Evolutionary conservation across 305 asterid species (phyloP).

Genomic region (Euphrasia arctica): DNA sequence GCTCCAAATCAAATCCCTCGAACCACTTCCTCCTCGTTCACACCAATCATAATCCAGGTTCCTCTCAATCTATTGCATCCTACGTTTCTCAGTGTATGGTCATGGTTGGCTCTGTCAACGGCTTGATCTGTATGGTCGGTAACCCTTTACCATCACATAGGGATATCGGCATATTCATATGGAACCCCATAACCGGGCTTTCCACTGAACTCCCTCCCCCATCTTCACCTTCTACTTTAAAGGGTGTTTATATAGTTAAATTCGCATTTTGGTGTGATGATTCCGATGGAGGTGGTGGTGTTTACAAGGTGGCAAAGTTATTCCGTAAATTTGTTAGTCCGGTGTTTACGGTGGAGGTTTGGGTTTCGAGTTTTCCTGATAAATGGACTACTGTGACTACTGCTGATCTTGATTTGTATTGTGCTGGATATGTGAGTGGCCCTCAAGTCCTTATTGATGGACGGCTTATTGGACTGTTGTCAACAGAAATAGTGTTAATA

Average conservation of each 20-base stretch:
- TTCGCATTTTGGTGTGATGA: neutral
- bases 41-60: too few relatives aligned
- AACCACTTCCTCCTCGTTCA: neutral
- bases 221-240: neutral
- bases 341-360: neutral
- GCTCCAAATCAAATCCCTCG: neutral
- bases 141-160: too few relatives aligned
- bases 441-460: too few relatives aligned
- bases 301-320: neutral
- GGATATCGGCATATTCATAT: too few relatives aligned
- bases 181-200: neutral
- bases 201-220: neutral
- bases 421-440: too few relatives aligned
- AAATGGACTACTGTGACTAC: too few relatives aligned
- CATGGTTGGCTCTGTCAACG: neutral
- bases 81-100: neutral
- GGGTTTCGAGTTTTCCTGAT: constrained; percentile 3
- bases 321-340: too few relatives aligned
- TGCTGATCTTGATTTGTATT: too few relatives aligned
- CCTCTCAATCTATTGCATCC: neutral
- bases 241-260: too few relatives aligned
- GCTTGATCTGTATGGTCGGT: neutral
- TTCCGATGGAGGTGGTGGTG: neutral
- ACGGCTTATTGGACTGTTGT: too few relatives aligned
- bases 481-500: too few relatives aligned